Conservation (phyloP, 768 basidiomycete genomes). For the Hemileccinum rubropunctum region DNA sequence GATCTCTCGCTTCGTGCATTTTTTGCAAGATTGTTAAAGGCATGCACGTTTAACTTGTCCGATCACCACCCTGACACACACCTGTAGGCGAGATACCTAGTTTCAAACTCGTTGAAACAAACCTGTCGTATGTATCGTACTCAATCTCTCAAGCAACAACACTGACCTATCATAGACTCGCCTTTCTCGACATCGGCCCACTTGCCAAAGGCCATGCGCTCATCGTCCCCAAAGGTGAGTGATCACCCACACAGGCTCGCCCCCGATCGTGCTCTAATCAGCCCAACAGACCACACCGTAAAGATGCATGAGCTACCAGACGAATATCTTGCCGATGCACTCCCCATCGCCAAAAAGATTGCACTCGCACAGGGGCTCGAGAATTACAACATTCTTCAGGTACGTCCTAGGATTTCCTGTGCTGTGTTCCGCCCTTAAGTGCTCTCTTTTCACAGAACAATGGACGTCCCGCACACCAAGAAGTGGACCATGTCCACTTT, state of each 20-base stretch:
- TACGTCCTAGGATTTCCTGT: conserved; percentile 22
- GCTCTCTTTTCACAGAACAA: no score
- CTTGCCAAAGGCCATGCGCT: conserved; percentile 88
- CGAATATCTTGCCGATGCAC: conserved; percentile 69
- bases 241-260: neutral
- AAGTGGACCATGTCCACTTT: conserved; percentile 88
- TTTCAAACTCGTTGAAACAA: conserved; percentile 80
- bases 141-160: neutral
- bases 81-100: conserved; percentile 82
- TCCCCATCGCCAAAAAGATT: conserved; percentile 86
- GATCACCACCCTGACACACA: neutral
- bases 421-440: no score
- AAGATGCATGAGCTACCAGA: conserved; percentile 90
- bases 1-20: conserved; percentile 65
- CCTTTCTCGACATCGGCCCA: conserved; percentile 93
- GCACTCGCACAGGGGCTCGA: conserved; percentile 68
- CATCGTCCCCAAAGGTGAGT: conserved; percentile 94
- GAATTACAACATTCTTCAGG: conserved; percentile 87
- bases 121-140: conserved; percentile 51
- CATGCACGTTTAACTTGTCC: conserved; percentile 21
- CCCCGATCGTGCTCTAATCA: neutral
- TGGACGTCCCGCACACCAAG: conserved; percentile 60
- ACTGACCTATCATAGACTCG: conserved; percentile 43
- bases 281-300: conserved; percentile 67
- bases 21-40: conserved; percentile 98